Evolutionary conservation across 2,329 filamentous ascomycete genomes (phyloP).

Genomic region (Ophiostoma piceae): DNA sequence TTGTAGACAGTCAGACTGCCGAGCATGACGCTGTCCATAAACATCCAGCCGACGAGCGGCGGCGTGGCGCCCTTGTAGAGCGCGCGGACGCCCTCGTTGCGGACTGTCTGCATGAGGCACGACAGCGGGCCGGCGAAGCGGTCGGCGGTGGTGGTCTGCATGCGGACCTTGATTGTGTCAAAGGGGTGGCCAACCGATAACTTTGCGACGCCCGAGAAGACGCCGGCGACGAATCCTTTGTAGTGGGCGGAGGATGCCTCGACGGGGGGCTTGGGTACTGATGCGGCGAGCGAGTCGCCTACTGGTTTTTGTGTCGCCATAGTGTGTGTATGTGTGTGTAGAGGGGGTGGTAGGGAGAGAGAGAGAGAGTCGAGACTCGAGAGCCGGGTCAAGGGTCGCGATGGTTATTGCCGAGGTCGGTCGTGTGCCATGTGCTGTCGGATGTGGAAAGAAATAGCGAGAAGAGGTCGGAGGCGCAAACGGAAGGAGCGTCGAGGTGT

Average conservation of each 20-base stretch:
- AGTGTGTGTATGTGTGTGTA: background rate
- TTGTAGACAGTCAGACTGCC: conserved; percentile 89
- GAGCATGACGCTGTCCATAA: conserved; percentile 90
- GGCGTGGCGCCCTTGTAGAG: conserved; percentile 94
- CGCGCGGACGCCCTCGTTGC: conserved; percentile 76
- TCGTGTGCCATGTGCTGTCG: conserved; percentile 3
- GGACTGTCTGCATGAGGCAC: conserved; percentile 76
- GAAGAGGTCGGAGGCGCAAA: background rate
- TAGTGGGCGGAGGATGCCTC: conserved; percentile 55
- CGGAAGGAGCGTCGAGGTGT: background rate
- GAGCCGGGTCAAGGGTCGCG: background rate
- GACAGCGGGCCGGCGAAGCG: conserved; percentile 84
- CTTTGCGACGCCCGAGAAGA: conserved; percentile 92
- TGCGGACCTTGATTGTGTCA: conserved; percentile 92
- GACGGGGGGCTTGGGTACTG: conserved; percentile 18
- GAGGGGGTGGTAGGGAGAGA: background rate
- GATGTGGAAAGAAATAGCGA: background rate
- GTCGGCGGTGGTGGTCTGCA: conserved; percentile 73
- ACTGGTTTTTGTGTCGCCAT: conserved; percentile 20
- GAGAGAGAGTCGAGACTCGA: background rate
- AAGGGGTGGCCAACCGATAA: conserved; percentile 72
- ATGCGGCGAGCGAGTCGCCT: conserved; percentile 11
- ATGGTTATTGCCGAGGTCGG: background rate
- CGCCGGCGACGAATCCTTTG: conserved; percentile 94
- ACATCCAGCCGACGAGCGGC: conserved; percentile 94